Evolutionary conservation across 148 eudicot species (phyloP), one percentile per base, ranked within the genome.

Genomic region (Chenopodium berlandieri): DNA sequence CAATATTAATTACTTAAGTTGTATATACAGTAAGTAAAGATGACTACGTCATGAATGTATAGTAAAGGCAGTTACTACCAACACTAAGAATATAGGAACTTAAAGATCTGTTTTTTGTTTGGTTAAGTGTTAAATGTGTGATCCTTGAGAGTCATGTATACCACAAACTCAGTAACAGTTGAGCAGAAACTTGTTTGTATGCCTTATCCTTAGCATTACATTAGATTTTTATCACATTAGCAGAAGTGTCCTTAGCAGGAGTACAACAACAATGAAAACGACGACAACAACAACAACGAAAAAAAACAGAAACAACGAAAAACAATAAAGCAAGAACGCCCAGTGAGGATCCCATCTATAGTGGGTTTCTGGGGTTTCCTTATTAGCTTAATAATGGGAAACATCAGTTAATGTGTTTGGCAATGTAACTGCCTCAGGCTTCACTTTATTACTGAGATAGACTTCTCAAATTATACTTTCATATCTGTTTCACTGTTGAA

Each of bases 401-500:
- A 48, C 48, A 19, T 30, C 22, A 60, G 14, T 64, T 63, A 27
- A 54, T 30, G 40, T 73, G 67, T 70, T 71, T 13, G 25, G 62
- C 83, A 73, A 52, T 44, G 44, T 32, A 65, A 54, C 54, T 47
- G 69, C 44, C 70, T 22, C 30, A 54, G 32, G 67, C 60, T 68
- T 84, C 81, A 81, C 69, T 62, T 58, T 64, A 82, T 73, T 54
- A 82, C 23, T 13, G 83, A 80, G 31, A 40, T 5, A 5, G 44
- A 75, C 67, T 23, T 80, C 62, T 75, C 32, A 44, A 46, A 32
- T 44, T 2, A 86, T 87, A 93, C 90, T 67, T 88, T 88, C 92
- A 86, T 89, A 72, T 90, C 93, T 68, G 94, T 90, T 88, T 84
- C 91, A 69, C 86, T 68, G 79, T 91, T 82, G 82, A 89, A 93